These are phyloP conservation scores for Chlamydomonas applanata DNA, from an alignment of 139 green algal species.

Conservation along the genomic window DNA sequence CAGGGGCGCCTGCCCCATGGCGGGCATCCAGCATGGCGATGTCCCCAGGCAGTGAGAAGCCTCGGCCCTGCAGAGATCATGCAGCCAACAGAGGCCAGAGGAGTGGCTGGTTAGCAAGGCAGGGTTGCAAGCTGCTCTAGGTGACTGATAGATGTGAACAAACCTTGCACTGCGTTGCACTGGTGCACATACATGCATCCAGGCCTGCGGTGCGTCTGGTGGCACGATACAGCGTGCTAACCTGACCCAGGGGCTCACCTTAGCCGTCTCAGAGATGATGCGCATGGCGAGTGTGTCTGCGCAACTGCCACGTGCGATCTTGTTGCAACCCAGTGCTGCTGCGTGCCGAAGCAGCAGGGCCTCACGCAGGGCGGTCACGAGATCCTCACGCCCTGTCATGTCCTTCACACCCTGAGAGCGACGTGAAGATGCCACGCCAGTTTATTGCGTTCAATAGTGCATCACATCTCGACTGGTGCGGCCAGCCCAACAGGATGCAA, in stretches of 20 bases:
- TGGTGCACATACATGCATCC: neutral
- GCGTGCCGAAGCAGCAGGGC: slow-evolving; percentile 49
- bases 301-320: slow-evolving; percentile 54
- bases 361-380: slow-evolving; percentile 55
- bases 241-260: slow-evolving; percentile 32
- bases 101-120: neutral
- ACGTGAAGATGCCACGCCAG: neutral
- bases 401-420: slow-evolving; percentile 59
- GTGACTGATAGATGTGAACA: neutral
- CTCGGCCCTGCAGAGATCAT: slow-evolving; percentile 45
- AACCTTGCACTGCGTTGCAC: neutral
- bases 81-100: neutral
- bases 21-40: slow-evolving; percentile 61
- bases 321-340: slow-evolving; percentile 37
- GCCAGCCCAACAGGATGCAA: neutral
- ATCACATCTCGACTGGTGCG: neutral
- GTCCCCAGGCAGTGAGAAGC: slow-evolving; percentile 58
- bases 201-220: neutral
- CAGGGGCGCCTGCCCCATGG: slow-evolving; percentile 12
- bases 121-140: neutral
- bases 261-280: slow-evolving; percentile 58
- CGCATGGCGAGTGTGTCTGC: slow-evolving; percentile 48
- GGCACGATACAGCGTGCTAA: neutral
- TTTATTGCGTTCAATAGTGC: neutral
- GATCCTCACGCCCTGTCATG: slow-evolving; percentile 63